Percentiles rank a stretch among this genome's conserved stretches.
Evolutionary conservation across 169 alveolate genomes (phyloP).

Genomic region (Plasmodium malariae): DNA sequence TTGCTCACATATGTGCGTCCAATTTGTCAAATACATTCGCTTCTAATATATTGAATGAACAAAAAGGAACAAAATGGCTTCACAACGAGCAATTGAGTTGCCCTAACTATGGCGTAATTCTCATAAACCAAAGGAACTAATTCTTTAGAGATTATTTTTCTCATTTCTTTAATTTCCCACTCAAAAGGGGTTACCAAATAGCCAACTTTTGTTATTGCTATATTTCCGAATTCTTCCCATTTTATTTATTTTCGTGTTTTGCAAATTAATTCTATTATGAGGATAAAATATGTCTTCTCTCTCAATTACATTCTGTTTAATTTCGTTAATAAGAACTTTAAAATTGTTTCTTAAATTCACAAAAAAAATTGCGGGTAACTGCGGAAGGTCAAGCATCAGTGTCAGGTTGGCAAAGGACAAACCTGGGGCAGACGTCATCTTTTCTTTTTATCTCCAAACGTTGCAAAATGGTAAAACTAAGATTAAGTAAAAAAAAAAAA

Average conservation of each 20-base stretch:
- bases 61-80: too few species aligned
- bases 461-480: too few species aligned
- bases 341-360: constrained; percentile 84
- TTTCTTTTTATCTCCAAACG: neutral
- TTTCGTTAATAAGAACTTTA: constrained; percentile 40
- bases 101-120: too few species aligned
- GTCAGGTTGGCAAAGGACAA: constrained; percentile 86
- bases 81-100: too few species aligned
- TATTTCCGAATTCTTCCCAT: constrained; percentile 87
- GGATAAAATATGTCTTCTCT: constrained; percentile 84
- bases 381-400: constrained; percentile 86
- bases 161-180: too few species aligned
- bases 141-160: too few species aligned
- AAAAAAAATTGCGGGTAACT: constrained; percentile 88
- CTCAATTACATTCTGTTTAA: constrained; percentile 25
- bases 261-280: constrained; percentile 84
- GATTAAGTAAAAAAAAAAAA: neutral
- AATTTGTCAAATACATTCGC: too few species aligned
- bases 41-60: too few species aligned
- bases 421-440: constrained; percentile 78
- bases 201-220: constrained; percentile 54
- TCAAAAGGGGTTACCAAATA: constrained; percentile 64
- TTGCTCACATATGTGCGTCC: too few species aligned
- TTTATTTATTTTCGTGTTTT: constrained; percentile 78
- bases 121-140: too few species aligned